Base-by-base conservation (phyloP, 768 basidiomycete species). In the Lactarius indigo region DNA sequence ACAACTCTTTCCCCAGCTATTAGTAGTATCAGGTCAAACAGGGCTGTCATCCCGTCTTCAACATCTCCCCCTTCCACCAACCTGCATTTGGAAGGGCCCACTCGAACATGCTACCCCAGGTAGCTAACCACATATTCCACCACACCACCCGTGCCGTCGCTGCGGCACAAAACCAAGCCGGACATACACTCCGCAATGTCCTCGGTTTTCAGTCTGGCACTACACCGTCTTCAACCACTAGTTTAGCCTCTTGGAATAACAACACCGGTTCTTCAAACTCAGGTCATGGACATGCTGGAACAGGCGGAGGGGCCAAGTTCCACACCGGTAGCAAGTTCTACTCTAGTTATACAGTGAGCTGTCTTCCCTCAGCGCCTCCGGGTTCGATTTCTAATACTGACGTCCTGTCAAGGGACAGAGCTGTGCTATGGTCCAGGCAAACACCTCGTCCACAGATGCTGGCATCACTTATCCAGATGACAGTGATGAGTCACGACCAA, bases 71-170 rank as follows among this genome's bases (percentile, higher is more conserved):
- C 26, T 31, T 58, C 47, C 12, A 56, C 30, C 41, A 54, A 12
- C 23, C 58, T 42, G 42, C 33, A 23, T 47, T 68, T 65, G 64
- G 63, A 10, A 5, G 55, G 55, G 58, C 62, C 58, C 55, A 59
- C 39, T 44, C 37, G 37, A 69, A 23, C 39, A 94, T 94, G 92
- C 79, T 94, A 73, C 91, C 92, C 59, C 91, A 92, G 77, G 87
- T 90, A 78, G 87, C 90, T 35, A 88, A 87, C n/a, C 86, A 88
- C 59, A 80, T 94, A 61, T 78, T 94, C 39, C 85, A 92, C 68
- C 87, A 87, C 69, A 90, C 89, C 0, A 83, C 87, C 17, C 87
- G 91, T 73, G 90, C 88, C 18, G 91, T 87, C 57, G 85, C 88
- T 0, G 85, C 87, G 57, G 87, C 89, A 64, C 90, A 92, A 71